These are phyloP conservation scores for Flaveria bidentis DNA, from an alignment of 129 eudicot genomes.

Conservation along the genomic window DNA sequence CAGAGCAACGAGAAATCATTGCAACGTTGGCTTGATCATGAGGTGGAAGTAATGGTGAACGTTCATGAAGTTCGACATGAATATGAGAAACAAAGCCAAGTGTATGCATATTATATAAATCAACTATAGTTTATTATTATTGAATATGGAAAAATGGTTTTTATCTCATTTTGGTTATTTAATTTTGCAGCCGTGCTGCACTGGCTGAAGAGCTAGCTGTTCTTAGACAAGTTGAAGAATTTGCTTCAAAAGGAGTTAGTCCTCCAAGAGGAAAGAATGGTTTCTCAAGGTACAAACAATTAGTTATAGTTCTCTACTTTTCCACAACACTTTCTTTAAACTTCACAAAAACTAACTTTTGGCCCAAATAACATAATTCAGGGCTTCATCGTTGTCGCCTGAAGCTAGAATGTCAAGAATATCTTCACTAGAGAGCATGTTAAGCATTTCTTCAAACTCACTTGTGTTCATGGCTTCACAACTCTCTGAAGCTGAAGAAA, in stretches of 20 bases:
- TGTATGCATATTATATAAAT: conserved; percentile 54
- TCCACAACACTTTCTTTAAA: background rate
- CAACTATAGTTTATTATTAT: background rate
- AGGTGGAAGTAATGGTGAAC: conserved; percentile 96
- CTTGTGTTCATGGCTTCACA: conserved; percentile 98
- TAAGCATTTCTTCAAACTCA: conserved; percentile 84
- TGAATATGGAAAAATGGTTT: background rate
- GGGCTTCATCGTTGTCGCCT: conserved; percentile 90
- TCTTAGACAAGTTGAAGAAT: conserved; percentile 91
- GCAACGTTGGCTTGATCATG: conserved; percentile 99
- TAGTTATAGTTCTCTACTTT: background rate
- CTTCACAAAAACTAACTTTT: background rate
- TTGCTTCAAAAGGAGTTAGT: conserved; percentile 82
- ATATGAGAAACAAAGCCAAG: conserved; percentile 98
- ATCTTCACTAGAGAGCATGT: conserved; percentile 87
- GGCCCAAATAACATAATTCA: conserved; percentile 17
- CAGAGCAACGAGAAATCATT: conserved; percentile 91
- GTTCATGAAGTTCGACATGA: conserved; percentile 97
- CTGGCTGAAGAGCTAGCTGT: conserved; percentile 94
- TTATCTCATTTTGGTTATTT: conserved; percentile 24
- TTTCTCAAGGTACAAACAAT: conserved; percentile 58
- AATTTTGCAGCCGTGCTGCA: conserved; percentile 81
- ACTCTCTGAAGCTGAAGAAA: conserved; percentile 98
- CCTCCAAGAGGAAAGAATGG: conserved; percentile 95
- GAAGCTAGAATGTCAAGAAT: conserved; percentile 91